phyloP scores from a whole-genome alignment of 495 filamentous ascomycete genomes.

The Cairneyella variabilis region DNA sequence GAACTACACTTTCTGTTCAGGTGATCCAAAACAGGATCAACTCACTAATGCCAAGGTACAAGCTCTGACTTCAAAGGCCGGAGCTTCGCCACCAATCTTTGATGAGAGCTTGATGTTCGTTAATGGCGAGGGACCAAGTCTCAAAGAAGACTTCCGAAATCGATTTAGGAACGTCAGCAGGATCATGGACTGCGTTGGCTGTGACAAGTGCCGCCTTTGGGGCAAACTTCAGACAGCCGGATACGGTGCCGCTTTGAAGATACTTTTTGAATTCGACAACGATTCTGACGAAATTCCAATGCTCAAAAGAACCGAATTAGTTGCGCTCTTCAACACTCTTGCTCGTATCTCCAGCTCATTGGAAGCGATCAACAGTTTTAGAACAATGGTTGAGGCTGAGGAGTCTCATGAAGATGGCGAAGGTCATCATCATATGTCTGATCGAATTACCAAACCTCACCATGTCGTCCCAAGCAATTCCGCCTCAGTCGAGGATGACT shows the following conservation, averaged over 20 bases:
- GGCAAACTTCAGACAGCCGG: conserved; percentile 96
- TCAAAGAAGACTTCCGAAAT: conserved; percentile 97
- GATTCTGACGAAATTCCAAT: conserved; percentile 64
- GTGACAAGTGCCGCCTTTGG: conserved; percentile 98
- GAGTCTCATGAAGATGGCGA: conserved; percentile 28
- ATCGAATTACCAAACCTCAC: conserved; percentile 13
- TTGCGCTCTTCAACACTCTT: conserved; percentile 91
- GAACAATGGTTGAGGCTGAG: conserved; percentile 58
- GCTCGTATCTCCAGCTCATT: conserved; percentile 79
- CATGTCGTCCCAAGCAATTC: conserved; percentile 25
- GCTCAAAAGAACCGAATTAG: conserved; percentile 84
- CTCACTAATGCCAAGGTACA: conserved; percentile 77
- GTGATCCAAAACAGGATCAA: conserved; percentile 73
- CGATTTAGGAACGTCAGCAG: conserved; percentile 94
- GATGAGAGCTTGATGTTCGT: conserved; percentile 95
- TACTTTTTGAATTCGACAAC: conserved; percentile 91
- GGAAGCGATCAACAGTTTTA: conserved; percentile 69
- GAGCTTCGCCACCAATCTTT: conserved; percentile 71
- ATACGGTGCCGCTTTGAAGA: conserved; percentile 91
- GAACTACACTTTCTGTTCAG: conserved; percentile 86
- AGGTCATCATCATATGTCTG: conserved; percentile 9
- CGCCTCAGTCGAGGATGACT: conserved; percentile 24
- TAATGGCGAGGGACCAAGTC: conserved; percentile 58
- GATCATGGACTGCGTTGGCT: conserved; percentile 98
- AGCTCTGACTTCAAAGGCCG: conserved; percentile 63